Conservation (phyloP, 2,329 filamentous ascomycete species). For the Penicillium sp. region DNA sequence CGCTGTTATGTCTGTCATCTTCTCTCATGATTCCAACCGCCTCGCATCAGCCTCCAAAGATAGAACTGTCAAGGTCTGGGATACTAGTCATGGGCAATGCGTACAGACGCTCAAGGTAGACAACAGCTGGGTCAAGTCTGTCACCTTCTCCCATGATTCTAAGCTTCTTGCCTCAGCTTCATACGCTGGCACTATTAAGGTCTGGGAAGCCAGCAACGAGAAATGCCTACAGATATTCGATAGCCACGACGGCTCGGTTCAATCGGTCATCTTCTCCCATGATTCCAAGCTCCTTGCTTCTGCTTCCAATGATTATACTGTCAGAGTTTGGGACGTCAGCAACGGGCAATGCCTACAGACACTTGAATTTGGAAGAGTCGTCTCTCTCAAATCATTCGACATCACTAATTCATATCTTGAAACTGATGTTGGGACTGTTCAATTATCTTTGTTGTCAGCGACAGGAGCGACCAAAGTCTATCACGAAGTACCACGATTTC, state of each 20-base stretch:
- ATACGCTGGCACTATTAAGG: too few relatives aligned
- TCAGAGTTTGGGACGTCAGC: constrained; percentile 3
- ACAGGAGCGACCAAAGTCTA: not conserved
- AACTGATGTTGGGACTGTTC: too few relatives aligned
- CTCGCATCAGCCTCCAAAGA: constrained; percentile 24
- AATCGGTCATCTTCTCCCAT: constrained; percentile 20
- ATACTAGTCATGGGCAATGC: constrained; percentile 1
- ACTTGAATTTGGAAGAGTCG: not conserved
- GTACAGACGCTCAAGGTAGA: not conserved
- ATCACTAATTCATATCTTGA: constrained; percentile 1
- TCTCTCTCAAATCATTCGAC: not conserved
- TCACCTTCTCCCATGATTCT: constrained; percentile 2
- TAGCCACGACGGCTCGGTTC: not conserved
- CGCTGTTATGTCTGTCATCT: constrained; percentile 10
- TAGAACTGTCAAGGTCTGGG: constrained; percentile 13
- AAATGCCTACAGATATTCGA: too few relatives aligned
- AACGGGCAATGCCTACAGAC: not conserved
- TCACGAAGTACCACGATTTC: not conserved
- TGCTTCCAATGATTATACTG: constrained; percentile 14
- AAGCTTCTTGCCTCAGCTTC: not conserved
- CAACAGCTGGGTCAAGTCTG: too few relatives aligned
- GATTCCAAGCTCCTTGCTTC: constrained; percentile 24
- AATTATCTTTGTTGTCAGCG: too few relatives aligned
- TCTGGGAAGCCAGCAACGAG: too few relatives aligned
- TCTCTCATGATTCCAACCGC: constrained; percentile 16